Evolutionary conservation across 345 rosid species (phyloP).

Genomic region (Noccaea caerulescens): DNA sequence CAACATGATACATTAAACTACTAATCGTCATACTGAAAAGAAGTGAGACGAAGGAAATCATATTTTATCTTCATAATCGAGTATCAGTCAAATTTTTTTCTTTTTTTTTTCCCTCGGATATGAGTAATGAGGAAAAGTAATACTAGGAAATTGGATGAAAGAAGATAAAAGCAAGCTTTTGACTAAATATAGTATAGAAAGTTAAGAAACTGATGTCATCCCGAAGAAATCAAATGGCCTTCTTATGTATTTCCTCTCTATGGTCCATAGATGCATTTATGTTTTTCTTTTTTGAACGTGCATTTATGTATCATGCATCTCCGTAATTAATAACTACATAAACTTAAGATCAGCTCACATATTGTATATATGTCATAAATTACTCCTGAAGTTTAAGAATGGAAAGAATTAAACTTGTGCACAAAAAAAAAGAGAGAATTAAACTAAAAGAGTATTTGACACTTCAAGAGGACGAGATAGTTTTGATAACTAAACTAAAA

Average conservation of each 20-base stretch:
- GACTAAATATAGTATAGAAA: not conserved
- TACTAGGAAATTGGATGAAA: not conserved
- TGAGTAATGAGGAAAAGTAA: slow-evolving; percentile 1
- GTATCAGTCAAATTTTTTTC: too few relatives aligned
- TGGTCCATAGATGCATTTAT: not conserved
- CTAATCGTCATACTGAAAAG: not conserved
- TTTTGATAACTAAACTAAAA: slow-evolving; percentile 27
- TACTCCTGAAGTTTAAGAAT: not conserved
- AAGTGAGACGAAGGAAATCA: not conserved
- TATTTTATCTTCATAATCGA: not conserved
- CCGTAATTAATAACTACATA: not conserved
- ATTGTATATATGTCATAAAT: not conserved
- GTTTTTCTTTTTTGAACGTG: too few relatives aligned
- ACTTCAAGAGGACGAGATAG: not conserved
- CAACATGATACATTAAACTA: not conserved
- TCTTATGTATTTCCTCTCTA: not conserved
- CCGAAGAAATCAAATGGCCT: not conserved
- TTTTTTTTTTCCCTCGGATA: too few relatives aligned
- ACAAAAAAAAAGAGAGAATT: too few relatives aligned
- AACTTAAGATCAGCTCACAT: slow-evolving; percentile 6
- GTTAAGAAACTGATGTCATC: slow-evolving; percentile 13
- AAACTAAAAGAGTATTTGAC: slow-evolving; percentile 1
- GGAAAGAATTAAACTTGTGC: too few relatives aligned
- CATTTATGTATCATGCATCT: too few relatives aligned
- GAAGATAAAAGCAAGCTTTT: slow-evolving; percentile 8